Evolutionary conservation across 257 asterid genomes (phyloP).

Genomic region (Verbascum thapsus): DNA sequence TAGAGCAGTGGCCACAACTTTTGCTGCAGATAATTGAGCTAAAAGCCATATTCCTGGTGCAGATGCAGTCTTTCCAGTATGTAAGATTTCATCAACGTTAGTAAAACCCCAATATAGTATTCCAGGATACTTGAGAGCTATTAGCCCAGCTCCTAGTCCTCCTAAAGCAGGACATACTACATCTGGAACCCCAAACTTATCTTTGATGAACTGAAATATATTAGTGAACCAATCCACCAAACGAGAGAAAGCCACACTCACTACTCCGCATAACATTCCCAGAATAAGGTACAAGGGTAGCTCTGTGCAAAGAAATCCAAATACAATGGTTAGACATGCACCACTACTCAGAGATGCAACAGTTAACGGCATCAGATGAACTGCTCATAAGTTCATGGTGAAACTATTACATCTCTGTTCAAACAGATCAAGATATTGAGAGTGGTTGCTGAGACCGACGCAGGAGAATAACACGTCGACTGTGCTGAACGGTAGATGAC

Average conservation of each 20-base stretch:
- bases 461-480: conserved; percentile 17
- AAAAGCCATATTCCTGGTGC: conserved; percentile 98
- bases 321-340: conserved; percentile 34
- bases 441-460: conserved; percentile 11
- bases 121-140: conserved; percentile 96
- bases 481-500: conserved; percentile 5
- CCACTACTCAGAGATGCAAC: conserved; percentile 22
- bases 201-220: conserved; percentile 66
- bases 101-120: conserved; percentile 97
- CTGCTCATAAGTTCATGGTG: conserved; percentile 15
- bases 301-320: conserved; percentile 57
- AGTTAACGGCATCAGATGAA: conserved; percentile 22
- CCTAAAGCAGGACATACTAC: conserved; percentile 98
- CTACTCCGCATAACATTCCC: conserved; percentile 98
- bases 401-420: conserved; percentile 21
- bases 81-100: conserved; percentile 94
- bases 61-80: conserved; percentile 95
- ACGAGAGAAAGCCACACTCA: conserved; percentile 83
- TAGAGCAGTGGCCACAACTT: conserved; percentile 91
- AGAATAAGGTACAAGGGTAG: conserved; percentile 90
- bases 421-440: conserved; percentile 11
- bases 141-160: conserved; percentile 95
- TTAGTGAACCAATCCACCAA: conserved; percentile 75
- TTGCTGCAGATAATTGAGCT: conserved; percentile 86
- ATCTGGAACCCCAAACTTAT: conserved; percentile 70